These are phyloP conservation scores for Claviceps pazoutovae DNA, from an alignment of 2,329 filamentous ascomycete genomes.

Conservation along the genomic window DNA sequence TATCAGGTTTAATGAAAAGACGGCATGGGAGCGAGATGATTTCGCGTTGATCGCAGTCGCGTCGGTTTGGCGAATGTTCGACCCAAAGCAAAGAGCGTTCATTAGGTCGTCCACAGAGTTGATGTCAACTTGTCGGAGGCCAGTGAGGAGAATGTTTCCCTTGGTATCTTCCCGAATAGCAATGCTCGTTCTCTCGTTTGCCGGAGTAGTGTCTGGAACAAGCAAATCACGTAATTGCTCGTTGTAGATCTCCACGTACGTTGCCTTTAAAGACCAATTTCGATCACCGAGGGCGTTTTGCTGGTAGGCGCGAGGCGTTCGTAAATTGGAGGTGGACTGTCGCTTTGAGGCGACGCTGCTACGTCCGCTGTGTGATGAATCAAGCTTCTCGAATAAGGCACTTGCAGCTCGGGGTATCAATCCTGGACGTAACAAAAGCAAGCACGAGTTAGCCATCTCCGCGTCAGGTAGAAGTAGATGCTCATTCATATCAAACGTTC, in stretches of 20 bases:
- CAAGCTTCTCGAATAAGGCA: constrained; percentile 77
- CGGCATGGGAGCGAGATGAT: constrained; percentile 92
- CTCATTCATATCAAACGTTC: too few relatives aligned
- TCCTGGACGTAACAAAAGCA: constrained; percentile 34
- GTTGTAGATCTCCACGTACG: constrained; percentile 96
- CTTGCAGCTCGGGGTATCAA: constrained; percentile 88
- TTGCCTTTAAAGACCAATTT: constrained; percentile 84
- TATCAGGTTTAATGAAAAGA: constrained; percentile 88
- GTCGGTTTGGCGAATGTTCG: constrained; percentile 88
- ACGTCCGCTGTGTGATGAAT: constrained; percentile 40
- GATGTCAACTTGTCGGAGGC: constrained; percentile 74
- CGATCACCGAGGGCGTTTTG: constrained; percentile 46
- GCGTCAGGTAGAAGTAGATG: not conserved
- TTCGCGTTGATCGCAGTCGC: constrained; percentile 95
- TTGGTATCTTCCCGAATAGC: constrained; percentile 88
- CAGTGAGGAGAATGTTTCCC: constrained; percentile 86
- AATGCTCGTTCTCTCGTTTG: constrained; percentile 61
- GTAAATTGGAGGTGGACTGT: constrained; percentile 44
- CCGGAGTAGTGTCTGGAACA: constrained; percentile 57
- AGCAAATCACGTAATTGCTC: constrained; percentile 87
- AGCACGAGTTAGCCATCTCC: not conserved
- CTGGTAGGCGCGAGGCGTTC: constrained; percentile 61
- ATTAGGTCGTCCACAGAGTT: constrained; percentile 87
- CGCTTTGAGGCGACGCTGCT: constrained; percentile 37
- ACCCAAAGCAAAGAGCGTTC: constrained; percentile 80